phyloP scores from a whole-genome alignment of 441 rosid species.

The Lepidium campestre region DNA sequence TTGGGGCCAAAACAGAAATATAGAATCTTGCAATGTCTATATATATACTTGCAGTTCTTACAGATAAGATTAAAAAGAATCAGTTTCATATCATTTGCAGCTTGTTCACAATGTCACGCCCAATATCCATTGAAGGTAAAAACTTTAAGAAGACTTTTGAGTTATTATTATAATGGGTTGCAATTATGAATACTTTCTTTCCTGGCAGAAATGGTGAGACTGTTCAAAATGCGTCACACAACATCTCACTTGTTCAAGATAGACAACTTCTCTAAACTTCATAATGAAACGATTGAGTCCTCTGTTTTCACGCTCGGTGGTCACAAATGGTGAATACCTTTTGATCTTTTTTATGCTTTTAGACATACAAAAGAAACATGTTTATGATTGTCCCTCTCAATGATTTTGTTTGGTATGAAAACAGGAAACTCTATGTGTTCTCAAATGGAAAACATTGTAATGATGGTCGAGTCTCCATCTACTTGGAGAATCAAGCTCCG shows the following conservation, averaged over 20 bases:
- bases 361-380: not conserved
- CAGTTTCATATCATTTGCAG: not conserved
- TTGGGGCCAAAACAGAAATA: not conserved
- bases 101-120: conserved; percentile 14
- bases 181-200: not conserved
- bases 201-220: not conserved
- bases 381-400: not conserved
- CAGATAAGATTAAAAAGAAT: not conserved
- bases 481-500: conserved; percentile 9
- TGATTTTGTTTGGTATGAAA: not conserved
- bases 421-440: conserved; percentile 13
- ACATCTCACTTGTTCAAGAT: conserved; percentile 22
- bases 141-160: not conserved
- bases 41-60: not conserved
- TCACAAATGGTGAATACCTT: conserved; percentile 1
- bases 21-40: not conserved
- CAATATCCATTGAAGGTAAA: conserved; percentile 15
- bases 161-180: not conserved
- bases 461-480: conserved; percentile 11
- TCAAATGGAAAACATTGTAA: not conserved
- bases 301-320: conserved; percentile 17
- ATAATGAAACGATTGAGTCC: not conserved
- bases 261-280: conserved; percentile 17
- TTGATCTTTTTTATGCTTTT: not conserved
- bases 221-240: not conserved